phyloP scores from a whole-genome alignment of 2,329 filamentous ascomycete species.

The Aspergillus glaucus region DNA sequence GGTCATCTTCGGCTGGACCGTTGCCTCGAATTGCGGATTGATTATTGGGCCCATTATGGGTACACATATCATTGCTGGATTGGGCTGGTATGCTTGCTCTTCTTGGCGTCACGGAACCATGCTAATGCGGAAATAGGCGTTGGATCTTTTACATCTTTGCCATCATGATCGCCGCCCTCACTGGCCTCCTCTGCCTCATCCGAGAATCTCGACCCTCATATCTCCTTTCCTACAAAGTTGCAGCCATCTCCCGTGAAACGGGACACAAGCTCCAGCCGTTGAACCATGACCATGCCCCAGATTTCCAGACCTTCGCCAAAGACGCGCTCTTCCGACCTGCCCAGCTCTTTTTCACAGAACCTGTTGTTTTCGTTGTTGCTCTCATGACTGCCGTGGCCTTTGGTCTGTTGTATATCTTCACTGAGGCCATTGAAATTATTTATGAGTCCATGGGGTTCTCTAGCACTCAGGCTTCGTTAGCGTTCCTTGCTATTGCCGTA shows the following conservation, averaged over 20 bases:
- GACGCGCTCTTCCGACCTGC: conserved; percentile 35
- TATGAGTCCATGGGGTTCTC: conserved; percentile 34
- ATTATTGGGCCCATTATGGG: conserved; percentile 41
- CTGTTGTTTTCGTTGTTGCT: conserved; percentile 39
- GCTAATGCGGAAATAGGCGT: conserved; percentile 24
- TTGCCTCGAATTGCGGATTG: conserved; percentile 39
- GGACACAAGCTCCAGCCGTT: conserved; percentile 18
- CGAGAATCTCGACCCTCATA: conserved; percentile 42
- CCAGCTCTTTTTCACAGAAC: conserved; percentile 40
- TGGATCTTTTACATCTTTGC: conserved; percentile 43
- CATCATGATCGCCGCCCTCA: conserved; percentile 30
- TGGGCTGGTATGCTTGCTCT: conserved; percentile 30
- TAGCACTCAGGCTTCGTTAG: conserved; percentile 29
- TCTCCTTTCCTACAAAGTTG: conserved; percentile 33
- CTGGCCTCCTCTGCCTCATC: conserved; percentile 32
- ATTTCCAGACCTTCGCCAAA: conserved; percentile 29
- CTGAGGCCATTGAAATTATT: conserved; percentile 37
- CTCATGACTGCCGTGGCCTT: conserved; percentile 38
- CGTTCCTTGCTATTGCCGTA: conserved; percentile 36
- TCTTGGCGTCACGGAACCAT: not conserved
- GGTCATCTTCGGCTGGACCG: conserved; percentile 43
- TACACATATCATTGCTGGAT: conserved; percentile 32
- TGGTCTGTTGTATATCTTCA: conserved; percentile 44
- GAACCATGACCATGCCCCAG: conserved; percentile 34
- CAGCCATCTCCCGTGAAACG: conserved; percentile 16